These are phyloP conservation scores for Xylaria multiplex DNA, from an alignment of 2,329 filamentous ascomycete species.

Conservation along the genomic window DNA sequence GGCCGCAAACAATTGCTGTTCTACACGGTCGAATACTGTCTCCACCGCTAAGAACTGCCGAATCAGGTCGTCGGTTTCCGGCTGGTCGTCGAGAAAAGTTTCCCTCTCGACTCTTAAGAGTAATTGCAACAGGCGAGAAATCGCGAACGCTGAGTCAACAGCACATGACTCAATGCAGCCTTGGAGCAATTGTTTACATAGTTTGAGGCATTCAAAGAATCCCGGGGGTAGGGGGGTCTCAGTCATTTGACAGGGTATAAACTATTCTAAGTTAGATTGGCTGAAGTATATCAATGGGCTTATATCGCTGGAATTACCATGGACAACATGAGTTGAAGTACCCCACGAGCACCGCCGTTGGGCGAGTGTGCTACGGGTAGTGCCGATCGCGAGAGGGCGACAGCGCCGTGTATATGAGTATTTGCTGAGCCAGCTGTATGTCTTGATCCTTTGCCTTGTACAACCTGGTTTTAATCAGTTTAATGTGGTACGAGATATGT, in stretches of 20 bases:
- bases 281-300: conserved; percentile 1
- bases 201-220: conserved; percentile 57
- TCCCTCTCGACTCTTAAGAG: conserved; percentile 51
- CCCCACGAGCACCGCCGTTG: conserved; percentile 60
- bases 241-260: conserved; percentile 57
- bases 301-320: conserved; percentile 54
- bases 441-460: conserved; percentile 58
- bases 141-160: conserved; percentile 54
- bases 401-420: conserved; percentile 68
- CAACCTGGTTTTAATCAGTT: conserved; percentile 45
- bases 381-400: conserved; percentile 64
- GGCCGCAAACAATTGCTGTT: conserved; percentile 47
- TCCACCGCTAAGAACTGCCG: conserved; percentile 56
- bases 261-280: conserved; percentile 48
- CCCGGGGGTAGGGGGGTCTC: conserved; percentile 53
- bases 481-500: conserved; percentile 1
- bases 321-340: conserved; percentile 66
- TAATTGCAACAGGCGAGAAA: conserved; percentile 55
- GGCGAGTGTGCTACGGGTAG: conserved; percentile 53
- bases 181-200: conserved; percentile 50
- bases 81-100: conserved; percentile 52
- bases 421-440: conserved; percentile 62
- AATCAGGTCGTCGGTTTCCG: conserved; percentile 51
- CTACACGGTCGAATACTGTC: conserved; percentile 53
- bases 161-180: conserved; percentile 52